Conservation (phyloP, 2,329 filamentous ascomycete species). For the Alternaria sp. region DNA sequence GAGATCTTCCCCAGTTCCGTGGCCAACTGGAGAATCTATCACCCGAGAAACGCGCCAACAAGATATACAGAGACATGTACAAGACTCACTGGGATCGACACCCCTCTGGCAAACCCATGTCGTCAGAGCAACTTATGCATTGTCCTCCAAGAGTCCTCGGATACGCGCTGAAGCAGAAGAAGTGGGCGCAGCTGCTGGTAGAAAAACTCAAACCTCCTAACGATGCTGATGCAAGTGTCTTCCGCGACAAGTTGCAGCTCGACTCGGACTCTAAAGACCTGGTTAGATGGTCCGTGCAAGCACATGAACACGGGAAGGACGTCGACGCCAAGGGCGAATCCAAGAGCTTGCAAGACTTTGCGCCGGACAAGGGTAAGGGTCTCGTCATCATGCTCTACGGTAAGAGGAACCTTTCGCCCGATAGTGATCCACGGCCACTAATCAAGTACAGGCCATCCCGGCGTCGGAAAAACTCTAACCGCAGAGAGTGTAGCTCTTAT, state of each 20-base stretch:
- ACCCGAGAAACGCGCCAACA: background rate
- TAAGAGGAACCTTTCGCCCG: background rate
- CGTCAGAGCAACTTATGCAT: background rate
- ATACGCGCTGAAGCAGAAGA: background rate
- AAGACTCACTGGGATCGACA: background rate
- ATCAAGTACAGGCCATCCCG: background rate
- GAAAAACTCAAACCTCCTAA: background rate
- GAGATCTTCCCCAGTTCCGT: background rate
- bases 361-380: background rate
- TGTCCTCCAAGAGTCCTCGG: background rate
- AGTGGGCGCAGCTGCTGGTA: background rate
- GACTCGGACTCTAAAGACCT: background rate
- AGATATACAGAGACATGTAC: background rate
- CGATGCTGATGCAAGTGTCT: background rate
- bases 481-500: background rate
- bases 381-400: background rate
- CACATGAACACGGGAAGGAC: background rate
- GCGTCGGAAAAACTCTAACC: background rate
- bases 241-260: background rate
- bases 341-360: background rate
- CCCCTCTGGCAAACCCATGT: background rate
- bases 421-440: background rate
- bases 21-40: background rate
- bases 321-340: background rate
- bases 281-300: background rate